Conservation (phyloP, 2,329 filamentous ascomycete genomes). For the Venturia aucupariae region DNA sequence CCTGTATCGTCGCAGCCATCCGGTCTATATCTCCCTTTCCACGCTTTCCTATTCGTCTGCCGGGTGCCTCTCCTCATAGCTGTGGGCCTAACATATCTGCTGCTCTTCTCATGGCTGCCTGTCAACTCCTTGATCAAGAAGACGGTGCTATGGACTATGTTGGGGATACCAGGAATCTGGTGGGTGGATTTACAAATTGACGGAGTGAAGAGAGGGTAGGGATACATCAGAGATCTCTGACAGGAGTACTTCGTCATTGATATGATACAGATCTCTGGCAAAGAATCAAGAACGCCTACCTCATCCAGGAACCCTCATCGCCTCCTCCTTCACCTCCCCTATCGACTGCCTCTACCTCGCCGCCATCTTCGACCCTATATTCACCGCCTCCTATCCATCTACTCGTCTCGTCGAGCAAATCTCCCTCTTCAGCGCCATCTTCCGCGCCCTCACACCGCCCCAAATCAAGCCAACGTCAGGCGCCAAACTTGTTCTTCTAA, state of each 20-base stretch:
- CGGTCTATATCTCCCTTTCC: conserved; percentile 53
- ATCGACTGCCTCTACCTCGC: conserved; percentile 90
- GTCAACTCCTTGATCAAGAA: conserved; percentile 64
- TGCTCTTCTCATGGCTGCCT: conserved; percentile 74
- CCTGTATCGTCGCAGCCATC: conserved; percentile 62
- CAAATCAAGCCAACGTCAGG: conserved; percentile 26
- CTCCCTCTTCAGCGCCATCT: conserved; percentile 64
- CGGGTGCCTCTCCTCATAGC: conserved; percentile 70
- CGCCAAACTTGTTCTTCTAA: conserved; percentile 28
- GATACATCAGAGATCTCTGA: conserved; percentile 10
- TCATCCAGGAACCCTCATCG: conserved; percentile 70
- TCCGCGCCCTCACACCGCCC: conserved; percentile 59
- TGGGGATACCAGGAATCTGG: conserved; percentile 88
- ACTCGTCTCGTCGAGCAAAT: conserved; percentile 66
- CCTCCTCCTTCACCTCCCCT: conserved; percentile 83
- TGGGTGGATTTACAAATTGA: conserved; percentile 99
- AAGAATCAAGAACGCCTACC: conserved; percentile 68
- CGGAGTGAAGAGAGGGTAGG: conserved; percentile 80
- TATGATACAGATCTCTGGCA: conserved; percentile 47
- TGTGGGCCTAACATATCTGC: conserved; percentile 62
- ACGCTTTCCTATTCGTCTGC: conserved; percentile 66
- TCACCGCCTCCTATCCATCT: conserved; percentile 73
- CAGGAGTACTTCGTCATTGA: neutral
- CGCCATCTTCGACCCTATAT: conserved; percentile 92
- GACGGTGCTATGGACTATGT: conserved; percentile 74